Percentiles rank a stretch among this genome's conserved stretches.
phyloP scores from a whole-genome alignment of 2,329 filamentous ascomycete species.

The Fonsecaea multimorphosa region DNA sequence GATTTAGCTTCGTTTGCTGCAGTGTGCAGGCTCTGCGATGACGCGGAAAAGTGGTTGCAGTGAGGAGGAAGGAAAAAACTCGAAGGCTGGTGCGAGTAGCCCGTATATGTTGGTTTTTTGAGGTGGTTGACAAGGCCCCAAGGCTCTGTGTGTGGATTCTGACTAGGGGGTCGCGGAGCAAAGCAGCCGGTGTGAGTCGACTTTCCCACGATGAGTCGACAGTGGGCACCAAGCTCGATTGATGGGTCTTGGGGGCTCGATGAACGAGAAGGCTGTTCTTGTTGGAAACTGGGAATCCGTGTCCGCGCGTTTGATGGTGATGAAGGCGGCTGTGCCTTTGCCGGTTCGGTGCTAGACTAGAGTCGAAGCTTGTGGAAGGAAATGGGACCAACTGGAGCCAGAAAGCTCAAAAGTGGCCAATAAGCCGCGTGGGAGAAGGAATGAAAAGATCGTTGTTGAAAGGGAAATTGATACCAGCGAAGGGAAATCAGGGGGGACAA shows the following conservation, averaged over 20 bases:
- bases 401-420: slow-evolving; percentile 25
- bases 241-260: slow-evolving; percentile 6
- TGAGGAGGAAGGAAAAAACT: slow-evolving; percentile 27
- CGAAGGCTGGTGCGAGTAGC: slow-evolving; percentile 27
- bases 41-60: slow-evolving; percentile 30
- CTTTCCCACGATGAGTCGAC: slow-evolving; percentile 27
- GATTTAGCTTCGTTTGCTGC: slow-evolving; percentile 20
- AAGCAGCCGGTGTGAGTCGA: slow-evolving; percentile 33
- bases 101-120: slow-evolving; percentile 25
- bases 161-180: slow-evolving; percentile 28
- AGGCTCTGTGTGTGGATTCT: slow-evolving; percentile 16
- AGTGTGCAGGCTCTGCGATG: slow-evolving; percentile 24
- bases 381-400: slow-evolving; percentile 27
- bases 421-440: slow-evolving; percentile 13
- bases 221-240: slow-evolving; percentile 9
- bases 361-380: slow-evolving; percentile 31
- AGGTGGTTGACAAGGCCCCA: slow-evolving; percentile 11
- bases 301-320: slow-evolving; percentile 28
- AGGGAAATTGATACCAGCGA: slow-evolving; percentile 31
- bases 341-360: slow-evolving; percentile 22
- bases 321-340: slow-evolving; percentile 30
- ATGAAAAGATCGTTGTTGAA: slow-evolving; percentile 28
- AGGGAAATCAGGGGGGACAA: slow-evolving; percentile 33
- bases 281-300: slow-evolving; percentile 21
- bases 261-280: slow-evolving; percentile 23